A percentile compares a stretch with the other conserved stretches of the same genome.
Conservation (phyloP, 208 protist species). For the Acanthamoeba sp. region DNA sequence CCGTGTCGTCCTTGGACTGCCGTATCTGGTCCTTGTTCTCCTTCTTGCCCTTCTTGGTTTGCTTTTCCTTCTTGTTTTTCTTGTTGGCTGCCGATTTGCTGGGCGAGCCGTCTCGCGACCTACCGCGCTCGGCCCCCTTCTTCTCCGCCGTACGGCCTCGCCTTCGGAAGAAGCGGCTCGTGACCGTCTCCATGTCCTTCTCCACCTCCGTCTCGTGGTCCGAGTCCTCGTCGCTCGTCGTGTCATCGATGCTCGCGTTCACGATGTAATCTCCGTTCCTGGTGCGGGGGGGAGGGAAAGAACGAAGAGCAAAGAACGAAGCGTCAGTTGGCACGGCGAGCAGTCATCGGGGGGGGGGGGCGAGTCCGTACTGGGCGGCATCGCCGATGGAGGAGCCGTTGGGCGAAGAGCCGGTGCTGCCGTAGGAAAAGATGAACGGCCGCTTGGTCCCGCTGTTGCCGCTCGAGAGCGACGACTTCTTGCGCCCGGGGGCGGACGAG, state of each 20-base stretch:
- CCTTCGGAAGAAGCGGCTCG: constrained; percentile 51
- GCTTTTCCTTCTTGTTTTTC: not conserved
- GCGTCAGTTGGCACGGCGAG: not conserved
- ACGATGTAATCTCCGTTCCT: not conserved
- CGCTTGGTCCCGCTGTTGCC: constrained; percentile 32
- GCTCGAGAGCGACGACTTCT: constrained; percentile 45
- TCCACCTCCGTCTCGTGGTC: constrained; percentile 45
- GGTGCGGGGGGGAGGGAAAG: not conserved
- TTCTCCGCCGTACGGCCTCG: not conserved
- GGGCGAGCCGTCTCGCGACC: not conserved
- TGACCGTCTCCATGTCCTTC: constrained; percentile 38
- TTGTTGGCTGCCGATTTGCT: not conserved
- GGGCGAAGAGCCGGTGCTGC: not conserved
- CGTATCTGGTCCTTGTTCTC: constrained; percentile 65
- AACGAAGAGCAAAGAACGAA: not conserved
- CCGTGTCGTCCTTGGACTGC: not conserved
- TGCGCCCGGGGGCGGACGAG: not conserved
- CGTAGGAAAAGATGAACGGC: constrained; percentile 45
- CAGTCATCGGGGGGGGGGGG: not conserved
- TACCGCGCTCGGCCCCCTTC: not conserved
- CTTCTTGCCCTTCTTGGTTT: constrained; percentile 21
- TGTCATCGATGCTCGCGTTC: not conserved
- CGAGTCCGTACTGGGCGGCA: not conserved
- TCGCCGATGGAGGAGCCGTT: not conserved
- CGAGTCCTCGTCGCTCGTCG: not conserved